Base-by-base conservation (phyloP, 2,329 filamentous ascomycete species). In the Colletotrichum eremochloae region DNA sequence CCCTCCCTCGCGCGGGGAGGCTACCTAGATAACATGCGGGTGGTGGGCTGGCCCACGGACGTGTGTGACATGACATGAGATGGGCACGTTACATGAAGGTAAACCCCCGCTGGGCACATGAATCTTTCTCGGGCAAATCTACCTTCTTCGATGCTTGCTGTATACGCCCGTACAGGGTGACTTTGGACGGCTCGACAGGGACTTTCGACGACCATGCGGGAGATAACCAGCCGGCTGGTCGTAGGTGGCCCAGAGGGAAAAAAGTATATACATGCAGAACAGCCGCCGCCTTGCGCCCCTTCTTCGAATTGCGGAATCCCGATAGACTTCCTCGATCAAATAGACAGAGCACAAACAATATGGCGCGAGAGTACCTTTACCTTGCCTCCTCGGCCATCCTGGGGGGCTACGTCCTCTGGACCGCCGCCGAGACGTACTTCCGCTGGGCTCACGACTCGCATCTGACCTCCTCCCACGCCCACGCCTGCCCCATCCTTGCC, bases 341-440 rank as follows among this genome's bases (percentile, higher is more conserved):
- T 6, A 11, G 8, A 9, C 38, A 24, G 6, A 48, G 42, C 48
- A 33, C 36, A 46, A 36, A 8, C 33, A n/a, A 3, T 50, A 73
- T 73, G 71, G 71, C 67, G 29, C 71, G 62, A 14, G 67, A 62
- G 11, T 29, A 71, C 8, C 67, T 73, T 29, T 73, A 71, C 24
- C 57, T 71, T 14, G 56, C 50, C 8, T 63, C 57, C 7, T 70
- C 68, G 12, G 63, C 42, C 6, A 36, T 67, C 36, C 18, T 73
- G 3, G 67, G 67, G n/a, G 29, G 57, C 5, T 73, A 71, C 20
- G n/a, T 67, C 12, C 48, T 73, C 42, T 73, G 67, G 67, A 71
- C 71, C 1, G 36, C 50, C 20, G 29, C 55, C 1, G 71, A 73
- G 61, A 67, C 40, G 11, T 71, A 61, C 50, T 12, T 71, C 36